A percentile compares a stretch with the other conserved stretches of the same genome.
Conservation (phyloP, 768 basidiomycete species). For the Ramaria rubella region DNA sequence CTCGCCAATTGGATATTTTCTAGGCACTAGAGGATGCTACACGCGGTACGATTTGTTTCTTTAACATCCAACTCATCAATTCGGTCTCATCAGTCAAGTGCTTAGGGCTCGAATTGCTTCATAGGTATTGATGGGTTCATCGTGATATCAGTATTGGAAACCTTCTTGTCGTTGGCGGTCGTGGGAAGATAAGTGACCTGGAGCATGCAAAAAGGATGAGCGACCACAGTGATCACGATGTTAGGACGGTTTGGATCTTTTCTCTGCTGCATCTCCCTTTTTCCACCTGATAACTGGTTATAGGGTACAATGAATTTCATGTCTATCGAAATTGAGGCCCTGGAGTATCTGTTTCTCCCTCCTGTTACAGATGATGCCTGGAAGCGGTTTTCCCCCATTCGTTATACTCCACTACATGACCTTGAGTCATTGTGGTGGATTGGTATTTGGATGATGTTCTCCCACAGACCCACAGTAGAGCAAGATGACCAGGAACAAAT, state of each 20-base stretch:
- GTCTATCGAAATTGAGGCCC: slow-evolving; percentile 2
- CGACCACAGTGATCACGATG: neutral
- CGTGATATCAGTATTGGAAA: slow-evolving; percentile 16
- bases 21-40: neutral
- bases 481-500: too few species aligned
- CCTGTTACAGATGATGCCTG: neutral
- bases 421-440: slow-evolving; percentile 15
- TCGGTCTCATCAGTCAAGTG: neutral
- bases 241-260: neutral
- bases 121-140: slow-evolving; percentile 15
- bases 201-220: slow-evolving; percentile 12
- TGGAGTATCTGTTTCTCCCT: neutral
- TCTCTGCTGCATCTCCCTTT: too few species aligned
- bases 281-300: too few species aligned
- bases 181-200: slow-evolving; percentile 11
- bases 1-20: neutral
- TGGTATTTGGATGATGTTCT: slow-evolving; percentile 8
- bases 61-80: neutral
- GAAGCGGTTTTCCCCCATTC: neutral
- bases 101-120: slow-evolving; percentile 11
- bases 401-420: slow-evolving; percentile 9
- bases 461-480: too few species aligned
- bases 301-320: slow-evolving; percentile 9
- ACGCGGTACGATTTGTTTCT: neutral
- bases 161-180: slow-evolving; percentile 4